Percentiles rank a stretch among this genome's conserved stretches.
Evolutionary conservation across 192 early-diverging fungal genomes (phyloP).

Genomic region (Powellomyces hirtus): DNA sequence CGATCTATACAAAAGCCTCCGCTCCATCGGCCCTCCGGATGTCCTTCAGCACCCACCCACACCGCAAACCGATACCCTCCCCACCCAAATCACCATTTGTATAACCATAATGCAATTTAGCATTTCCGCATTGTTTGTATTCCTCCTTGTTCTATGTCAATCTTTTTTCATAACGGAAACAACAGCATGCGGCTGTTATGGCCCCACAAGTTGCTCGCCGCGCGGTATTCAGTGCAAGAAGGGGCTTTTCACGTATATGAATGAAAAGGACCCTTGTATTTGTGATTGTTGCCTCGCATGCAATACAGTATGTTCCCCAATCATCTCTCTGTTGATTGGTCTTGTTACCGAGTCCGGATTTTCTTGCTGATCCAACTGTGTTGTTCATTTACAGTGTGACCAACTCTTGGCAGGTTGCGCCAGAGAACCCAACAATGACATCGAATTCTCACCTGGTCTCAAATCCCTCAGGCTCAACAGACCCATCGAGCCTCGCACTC

Average conservation of each 20-base stretch:
- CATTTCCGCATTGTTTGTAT: too few relatives aligned
- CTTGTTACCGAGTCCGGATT: too few relatives aligned
- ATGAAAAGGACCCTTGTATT: background rate
- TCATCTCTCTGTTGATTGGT: too few relatives aligned
- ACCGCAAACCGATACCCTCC: too few relatives aligned
- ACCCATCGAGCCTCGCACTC: slow-evolving; percentile 4
- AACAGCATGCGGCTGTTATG: slow-evolving; percentile 11
- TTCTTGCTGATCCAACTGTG: background rate
- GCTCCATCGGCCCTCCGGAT: too few relatives aligned
- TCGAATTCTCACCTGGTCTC: background rate
- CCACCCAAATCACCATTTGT: too few relatives aligned
- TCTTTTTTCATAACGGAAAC: too few relatives aligned
- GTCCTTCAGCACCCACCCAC: too few relatives aligned
- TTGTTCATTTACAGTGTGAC: background rate
- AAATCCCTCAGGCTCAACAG: background rate
- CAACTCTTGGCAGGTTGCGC: background rate
- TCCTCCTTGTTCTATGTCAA: too few relatives aligned
- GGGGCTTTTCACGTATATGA: background rate
- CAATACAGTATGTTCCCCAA: background rate
- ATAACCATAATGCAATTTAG: too few relatives aligned
- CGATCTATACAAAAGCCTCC: too few relatives aligned
- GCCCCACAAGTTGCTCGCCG: background rate
- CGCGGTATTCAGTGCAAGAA: slow-evolving; percentile 2
- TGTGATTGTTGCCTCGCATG: slow-evolving; percentile 1
- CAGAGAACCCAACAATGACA: background rate